These are phyloP conservation scores for Calonectria crousiana DNA, from an alignment of 2,329 filamentous ascomycete species.

Conservation along the genomic window DNA sequence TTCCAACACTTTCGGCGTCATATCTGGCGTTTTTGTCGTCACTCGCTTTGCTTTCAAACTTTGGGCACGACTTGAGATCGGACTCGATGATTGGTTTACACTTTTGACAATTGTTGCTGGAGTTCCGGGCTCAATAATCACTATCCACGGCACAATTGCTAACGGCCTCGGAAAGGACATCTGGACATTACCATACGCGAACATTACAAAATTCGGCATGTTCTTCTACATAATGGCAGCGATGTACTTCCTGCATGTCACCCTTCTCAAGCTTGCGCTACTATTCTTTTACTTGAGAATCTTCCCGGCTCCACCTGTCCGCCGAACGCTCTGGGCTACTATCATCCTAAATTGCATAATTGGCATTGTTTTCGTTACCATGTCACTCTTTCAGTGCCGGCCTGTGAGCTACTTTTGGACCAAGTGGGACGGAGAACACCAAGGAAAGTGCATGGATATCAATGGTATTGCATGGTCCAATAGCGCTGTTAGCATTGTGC, in stretches of 20 bases:
- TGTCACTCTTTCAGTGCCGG: constrained; percentile 62
- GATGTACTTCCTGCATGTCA: constrained; percentile 60
- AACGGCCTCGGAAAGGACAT: constrained; percentile 64
- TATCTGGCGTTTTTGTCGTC: constrained; percentile 55
- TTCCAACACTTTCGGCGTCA: constrained; percentile 47
- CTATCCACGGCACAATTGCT: constrained; percentile 44
- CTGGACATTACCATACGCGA: constrained; percentile 58
- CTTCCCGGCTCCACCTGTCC: constrained; percentile 57
- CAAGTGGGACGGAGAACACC: constrained; percentile 61
- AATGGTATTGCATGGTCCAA: constrained; percentile 44
- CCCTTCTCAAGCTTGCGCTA: constrained; percentile 64
- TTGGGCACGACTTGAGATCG: constrained; percentile 50
- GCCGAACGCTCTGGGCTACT: constrained; percentile 56
- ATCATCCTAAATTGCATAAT: constrained; percentile 54
- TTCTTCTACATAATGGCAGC: constrained; percentile 58
- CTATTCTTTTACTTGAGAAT: constrained; percentile 68
- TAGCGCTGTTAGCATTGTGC: constrained; percentile 63
- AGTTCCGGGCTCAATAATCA: constrained; percentile 48
- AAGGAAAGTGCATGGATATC: constrained; percentile 62
- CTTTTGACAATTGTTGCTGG: constrained; percentile 43
- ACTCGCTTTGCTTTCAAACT: constrained; percentile 55
- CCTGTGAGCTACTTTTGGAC: constrained; percentile 68
- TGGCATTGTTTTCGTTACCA: constrained; percentile 56
- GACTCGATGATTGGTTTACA: constrained; percentile 54
- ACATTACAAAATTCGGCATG: constrained; percentile 58